Evolutionary conservation across 2,329 filamentous ascomycete species (phyloP).

Genomic region (Diplodia sapinea): DNA sequence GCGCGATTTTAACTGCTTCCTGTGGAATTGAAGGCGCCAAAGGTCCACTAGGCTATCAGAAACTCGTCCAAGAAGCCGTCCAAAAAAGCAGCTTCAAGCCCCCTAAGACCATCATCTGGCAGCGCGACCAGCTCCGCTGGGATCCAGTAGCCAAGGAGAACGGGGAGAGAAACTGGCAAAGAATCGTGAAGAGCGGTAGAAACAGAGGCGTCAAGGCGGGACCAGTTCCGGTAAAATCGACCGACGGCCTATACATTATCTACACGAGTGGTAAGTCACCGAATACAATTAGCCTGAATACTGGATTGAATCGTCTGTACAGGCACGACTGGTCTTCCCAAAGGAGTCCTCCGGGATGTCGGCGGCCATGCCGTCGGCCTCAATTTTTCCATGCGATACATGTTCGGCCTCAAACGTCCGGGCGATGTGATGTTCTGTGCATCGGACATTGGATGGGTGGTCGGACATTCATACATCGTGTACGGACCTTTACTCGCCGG

Average conservation of each 20-base stretch:
- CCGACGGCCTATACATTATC: slow-evolving; percentile 85
- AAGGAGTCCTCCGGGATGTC: slow-evolving; percentile 81
- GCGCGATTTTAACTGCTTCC: slow-evolving; percentile 81
- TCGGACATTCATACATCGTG: slow-evolving; percentile 84
- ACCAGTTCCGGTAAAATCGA: slow-evolving; percentile 78
- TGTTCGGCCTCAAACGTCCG: slow-evolving; percentile 82
- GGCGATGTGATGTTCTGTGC: slow-evolving; percentile 82
- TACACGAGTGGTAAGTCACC: slow-evolving; percentile 70
- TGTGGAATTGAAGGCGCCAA: slow-evolving; percentile 90
- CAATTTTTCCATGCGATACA: slow-evolving; percentile 78
- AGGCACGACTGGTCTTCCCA: slow-evolving; percentile 79
- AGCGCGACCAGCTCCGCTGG: slow-evolving; percentile 79
- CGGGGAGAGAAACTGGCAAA: slow-evolving; percentile 81
- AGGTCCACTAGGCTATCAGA: slow-evolving; percentile 76
- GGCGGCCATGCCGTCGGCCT: slow-evolving; percentile 88
- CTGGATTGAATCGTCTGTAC: not conserved
- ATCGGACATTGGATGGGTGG: slow-evolving; percentile 91
- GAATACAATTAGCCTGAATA: not conserved
- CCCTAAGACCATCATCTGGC: slow-evolving; percentile 77
- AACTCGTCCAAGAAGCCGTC: slow-evolving; percentile 77
- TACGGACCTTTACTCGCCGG: slow-evolving; percentile 87
- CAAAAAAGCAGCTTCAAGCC: slow-evolving; percentile 73
- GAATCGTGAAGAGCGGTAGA: slow-evolving; percentile 72
- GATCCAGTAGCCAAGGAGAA: slow-evolving; percentile 67
- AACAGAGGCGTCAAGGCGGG: slow-evolving; percentile 71